Conservation (phyloP, 768 basidiomycete genomes). For the Guyanaporus albipodus region DNA sequence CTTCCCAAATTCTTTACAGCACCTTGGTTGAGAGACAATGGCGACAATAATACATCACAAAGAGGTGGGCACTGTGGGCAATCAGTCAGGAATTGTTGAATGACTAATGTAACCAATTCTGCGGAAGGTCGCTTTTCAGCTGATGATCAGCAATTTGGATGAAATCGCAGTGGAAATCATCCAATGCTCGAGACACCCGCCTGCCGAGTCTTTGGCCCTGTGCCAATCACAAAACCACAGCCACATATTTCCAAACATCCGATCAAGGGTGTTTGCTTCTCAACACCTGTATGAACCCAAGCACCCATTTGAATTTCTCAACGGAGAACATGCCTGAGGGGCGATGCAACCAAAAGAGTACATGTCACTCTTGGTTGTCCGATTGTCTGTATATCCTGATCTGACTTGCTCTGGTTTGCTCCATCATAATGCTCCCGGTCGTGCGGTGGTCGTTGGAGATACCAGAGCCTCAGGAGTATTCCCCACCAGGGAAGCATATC, state of each 20-base stretch:
- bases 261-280: conserved; percentile 8
- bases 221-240: conserved; percentile 5
- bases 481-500: too few relatives aligned
- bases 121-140: background rate
- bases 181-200: background rate
- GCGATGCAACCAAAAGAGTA: conserved; percentile 28
- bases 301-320: background rate
- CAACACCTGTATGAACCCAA: background rate
- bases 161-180: background rate
- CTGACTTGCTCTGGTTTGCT: background rate
- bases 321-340: conserved; percentile 9
- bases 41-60: too few relatives aligned
- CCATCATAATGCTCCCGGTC: too few relatives aligned
- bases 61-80: too few relatives aligned
- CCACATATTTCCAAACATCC: background rate
- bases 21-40: too few relatives aligned
- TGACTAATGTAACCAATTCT: background rate
- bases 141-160: background rate
- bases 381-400: background rate
- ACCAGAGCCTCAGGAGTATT: too few relatives aligned
- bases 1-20: too few relatives aligned
- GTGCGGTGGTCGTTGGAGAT: too few relatives aligned
- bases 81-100: background rate
- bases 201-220: background rate
- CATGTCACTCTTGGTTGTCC: conserved; percentile 11